Conservation (phyloP, 306 rosid genomes). For the Mimosa pudica region DNA sequence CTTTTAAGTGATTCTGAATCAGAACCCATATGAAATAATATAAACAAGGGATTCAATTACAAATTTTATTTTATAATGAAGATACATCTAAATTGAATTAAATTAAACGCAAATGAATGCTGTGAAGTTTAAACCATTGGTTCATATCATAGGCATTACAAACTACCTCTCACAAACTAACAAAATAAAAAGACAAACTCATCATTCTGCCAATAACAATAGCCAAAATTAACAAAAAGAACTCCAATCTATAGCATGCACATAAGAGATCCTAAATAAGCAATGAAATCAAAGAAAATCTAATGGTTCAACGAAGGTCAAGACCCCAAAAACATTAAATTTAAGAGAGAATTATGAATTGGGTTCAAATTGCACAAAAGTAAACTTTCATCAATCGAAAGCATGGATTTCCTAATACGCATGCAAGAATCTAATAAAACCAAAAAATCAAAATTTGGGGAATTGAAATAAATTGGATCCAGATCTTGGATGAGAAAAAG, state of each 20-base stretch:
- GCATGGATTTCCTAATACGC: constrained; percentile 35
- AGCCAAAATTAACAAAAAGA: not conserved
- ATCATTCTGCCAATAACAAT: constrained; percentile 7
- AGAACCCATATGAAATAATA: not conserved
- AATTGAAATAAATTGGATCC: constrained; percentile 28
- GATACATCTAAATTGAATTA: not conserved
- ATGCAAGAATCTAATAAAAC: constrained; percentile 25
- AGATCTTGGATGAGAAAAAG: constrained; percentile 40
- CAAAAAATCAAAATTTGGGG: not conserved
- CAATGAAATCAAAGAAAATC: not conserved
- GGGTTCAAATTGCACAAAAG: not conserved
- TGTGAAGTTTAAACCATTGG: not conserved
- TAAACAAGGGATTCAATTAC: not conserved
- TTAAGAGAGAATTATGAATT: not conserved
- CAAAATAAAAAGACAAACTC: not conserved
- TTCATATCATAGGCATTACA: not conserved
- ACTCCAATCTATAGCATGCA: not conserved
- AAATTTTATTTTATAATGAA: not conserved
- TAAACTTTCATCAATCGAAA: not conserved
- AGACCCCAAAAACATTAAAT: not conserved
- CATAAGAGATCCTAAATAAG: not conserved
- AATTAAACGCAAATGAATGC: constrained; percentile 1
- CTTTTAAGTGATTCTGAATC: not conserved
- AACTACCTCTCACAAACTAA: not conserved
- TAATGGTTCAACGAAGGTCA: not conserved